Evolutionary conservation across 2,329 filamentous ascomycete genomes (phyloP).

Genomic region (Aspergillus thermomutatus): DNA sequence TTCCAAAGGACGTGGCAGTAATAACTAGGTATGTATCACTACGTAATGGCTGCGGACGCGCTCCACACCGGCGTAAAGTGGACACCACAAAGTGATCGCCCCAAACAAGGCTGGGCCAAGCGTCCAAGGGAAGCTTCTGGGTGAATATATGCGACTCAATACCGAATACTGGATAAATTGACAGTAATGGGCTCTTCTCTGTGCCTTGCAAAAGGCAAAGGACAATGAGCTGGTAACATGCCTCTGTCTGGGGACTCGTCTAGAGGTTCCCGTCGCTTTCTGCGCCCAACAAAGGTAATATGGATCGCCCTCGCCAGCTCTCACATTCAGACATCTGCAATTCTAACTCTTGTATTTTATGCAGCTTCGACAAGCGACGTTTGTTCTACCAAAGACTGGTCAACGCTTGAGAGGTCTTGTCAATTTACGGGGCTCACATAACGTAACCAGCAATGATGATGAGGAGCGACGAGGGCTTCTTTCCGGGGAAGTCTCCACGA

Average conservation of each 20-base stretch:
- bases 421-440: slow-evolving; percentile 61
- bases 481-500: slow-evolving; percentile 19
- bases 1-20: background rate
- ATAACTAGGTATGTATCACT: background rate
- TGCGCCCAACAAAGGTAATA: slow-evolving; percentile 33
- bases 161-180: background rate
- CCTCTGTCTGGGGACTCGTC: slow-evolving; percentile 26
- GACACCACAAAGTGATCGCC: background rate
- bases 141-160: background rate
- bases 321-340: background rate
- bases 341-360: background rate
- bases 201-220: background rate
- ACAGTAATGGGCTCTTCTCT: background rate
- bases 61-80: background rate
- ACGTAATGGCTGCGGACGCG: background rate
- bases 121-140: background rate
- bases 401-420: slow-evolving; percentile 78
- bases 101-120: background rate
- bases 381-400: slow-evolving; percentile 81
- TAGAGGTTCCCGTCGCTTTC: slow-evolving; percentile 28
- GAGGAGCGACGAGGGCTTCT: slow-evolving; percentile 39
- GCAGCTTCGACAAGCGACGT: slow-evolving; percentile 76
- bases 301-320: background rate
- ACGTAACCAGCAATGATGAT: slow-evolving; percentile 25
- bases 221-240: slow-evolving; percentile 26